These are phyloP conservation scores for Aspergillus ochraceus DNA, from an alignment of 2,329 filamentous ascomycete genomes.

Conservation along the genomic window DNA sequence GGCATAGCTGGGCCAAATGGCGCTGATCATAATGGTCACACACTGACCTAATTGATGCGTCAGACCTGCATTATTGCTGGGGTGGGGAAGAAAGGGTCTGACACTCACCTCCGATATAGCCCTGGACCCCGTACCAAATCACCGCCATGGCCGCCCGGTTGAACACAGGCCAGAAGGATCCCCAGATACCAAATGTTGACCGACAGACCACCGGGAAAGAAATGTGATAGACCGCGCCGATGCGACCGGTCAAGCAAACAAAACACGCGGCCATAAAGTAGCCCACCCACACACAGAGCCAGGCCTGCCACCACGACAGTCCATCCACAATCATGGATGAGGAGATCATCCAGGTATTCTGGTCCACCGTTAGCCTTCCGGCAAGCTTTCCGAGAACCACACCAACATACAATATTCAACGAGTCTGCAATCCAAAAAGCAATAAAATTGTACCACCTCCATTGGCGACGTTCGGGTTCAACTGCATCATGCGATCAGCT, in stretches of 20 bases:
- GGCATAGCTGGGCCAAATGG: constrained; percentile 69
- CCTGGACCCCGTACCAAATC: constrained; percentile 76
- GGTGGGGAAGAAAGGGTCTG: background rate
- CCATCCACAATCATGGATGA: constrained; percentile 76
- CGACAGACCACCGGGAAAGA: constrained; percentile 80
- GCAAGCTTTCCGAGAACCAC: constrained; percentile 3
- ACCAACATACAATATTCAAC: constrained; percentile 67
- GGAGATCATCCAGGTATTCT: constrained; percentile 92
- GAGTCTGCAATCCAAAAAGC: constrained; percentile 84
- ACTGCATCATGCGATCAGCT: constrained; percentile 52
- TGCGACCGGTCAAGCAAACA: constrained; percentile 74
- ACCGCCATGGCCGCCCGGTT: constrained; percentile 87
- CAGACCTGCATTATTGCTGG: background rate
- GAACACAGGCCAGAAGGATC: constrained; percentile 82
- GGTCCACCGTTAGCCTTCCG: background rate
- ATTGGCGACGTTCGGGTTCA: constrained; percentile 75
- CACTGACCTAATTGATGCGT: constrained; percentile 59
- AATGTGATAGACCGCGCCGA: constrained; percentile 85
- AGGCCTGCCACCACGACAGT: constrained; percentile 88
- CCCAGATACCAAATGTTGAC: constrained; percentile 85
- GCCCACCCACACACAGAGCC: constrained; percentile 84
- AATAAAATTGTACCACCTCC: constrained; percentile 85
- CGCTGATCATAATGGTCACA: constrained; percentile 82
- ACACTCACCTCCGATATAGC: constrained; percentile 68
- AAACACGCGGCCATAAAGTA: constrained; percentile 77